Percentiles rank a stretch among this genome's conserved stretches.
These are phyloP conservation scores for Schizosaccharomyces lindneri DNA, from an alignment of 805 yeast genomes.

Conservation along the genomic window DNA sequence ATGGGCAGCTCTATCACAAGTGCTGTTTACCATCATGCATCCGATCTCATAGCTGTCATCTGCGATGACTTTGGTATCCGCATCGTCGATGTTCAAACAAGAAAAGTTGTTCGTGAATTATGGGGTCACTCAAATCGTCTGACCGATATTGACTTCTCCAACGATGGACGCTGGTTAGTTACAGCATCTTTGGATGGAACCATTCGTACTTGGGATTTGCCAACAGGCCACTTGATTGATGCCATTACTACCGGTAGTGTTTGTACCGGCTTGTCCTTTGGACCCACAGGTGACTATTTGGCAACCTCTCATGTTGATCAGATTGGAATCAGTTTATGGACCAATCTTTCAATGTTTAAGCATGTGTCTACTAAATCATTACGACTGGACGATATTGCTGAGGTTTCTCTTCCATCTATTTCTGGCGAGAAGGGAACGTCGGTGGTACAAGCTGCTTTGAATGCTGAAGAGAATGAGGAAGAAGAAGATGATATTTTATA, in stretches of 20 bases:
- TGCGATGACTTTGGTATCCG: slow-evolving; percentile 69
- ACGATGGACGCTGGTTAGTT: slow-evolving; percentile 87
- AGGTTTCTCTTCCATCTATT: slow-evolving; percentile 40
- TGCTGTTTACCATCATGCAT: slow-evolving; percentile 52
- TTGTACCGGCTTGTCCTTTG: slow-evolving; percentile 57
- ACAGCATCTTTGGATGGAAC: slow-evolving; percentile 67
- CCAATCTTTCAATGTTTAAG: slow-evolving; percentile 62
- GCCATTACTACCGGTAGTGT: slow-evolving; percentile 57
- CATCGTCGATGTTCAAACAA: slow-evolving; percentile 60
- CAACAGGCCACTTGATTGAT: slow-evolving; percentile 90
- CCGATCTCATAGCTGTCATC: slow-evolving; percentile 66
- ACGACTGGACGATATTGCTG: slow-evolving; percentile 37
- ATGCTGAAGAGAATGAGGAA: slow-evolving; percentile 17
- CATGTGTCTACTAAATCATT: slow-evolving; percentile 46
- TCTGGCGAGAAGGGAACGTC: slow-evolving; percentile 56
- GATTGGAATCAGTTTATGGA: slow-evolving; percentile 80
- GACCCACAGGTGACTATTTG: slow-evolving; percentile 69
- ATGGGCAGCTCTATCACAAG: slow-evolving; percentile 57
- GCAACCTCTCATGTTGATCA: slow-evolving; percentile 85
- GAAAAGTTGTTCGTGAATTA: slow-evolving; percentile 58
- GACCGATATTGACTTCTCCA: slow-evolving; percentile 70
- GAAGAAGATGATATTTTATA: slow-evolving; percentile 12
- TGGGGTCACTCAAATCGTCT: slow-evolving; percentile 78
- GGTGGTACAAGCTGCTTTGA: slow-evolving; percentile 57
- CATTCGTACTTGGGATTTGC: slow-evolving; percentile 87